Percentiles rank a stretch among this genome's conserved stretches.
Evolutionary conservation across 768 basidiomycete genomes (phyloP).

Genomic region (Jaapia argillacea): DNA sequence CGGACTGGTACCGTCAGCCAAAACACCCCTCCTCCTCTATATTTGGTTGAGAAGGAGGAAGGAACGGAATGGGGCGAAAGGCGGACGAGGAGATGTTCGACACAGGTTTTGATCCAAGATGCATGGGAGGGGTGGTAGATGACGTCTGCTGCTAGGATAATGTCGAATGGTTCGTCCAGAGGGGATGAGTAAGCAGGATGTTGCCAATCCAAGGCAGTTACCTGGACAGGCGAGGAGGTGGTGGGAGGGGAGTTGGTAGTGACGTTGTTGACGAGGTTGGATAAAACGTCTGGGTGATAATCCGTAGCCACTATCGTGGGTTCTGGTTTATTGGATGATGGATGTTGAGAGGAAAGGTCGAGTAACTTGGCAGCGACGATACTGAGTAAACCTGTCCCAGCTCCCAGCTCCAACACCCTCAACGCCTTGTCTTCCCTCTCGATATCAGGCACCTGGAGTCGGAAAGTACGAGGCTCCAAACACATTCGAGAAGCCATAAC

Average conservation of each 20-base stretch:
- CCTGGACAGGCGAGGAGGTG: slow-evolving; percentile 22
- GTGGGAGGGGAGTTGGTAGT: slow-evolving; percentile 31
- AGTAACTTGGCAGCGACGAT: slow-evolving; percentile 50
- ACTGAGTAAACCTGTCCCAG: slow-evolving; percentile 78
- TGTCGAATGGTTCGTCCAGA: slow-evolving; percentile 39
- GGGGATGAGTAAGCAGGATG: slow-evolving; percentile 26
- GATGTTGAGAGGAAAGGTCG: slow-evolving; percentile 4
- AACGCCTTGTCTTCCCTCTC: background rate
- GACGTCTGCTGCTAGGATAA: slow-evolving; percentile 73
- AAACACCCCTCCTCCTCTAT: slow-evolving; percentile 42
- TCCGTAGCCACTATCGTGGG: slow-evolving; percentile 58
- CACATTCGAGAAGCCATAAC: slow-evolving; percentile 59
- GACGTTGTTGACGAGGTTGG: slow-evolving; percentile 57
- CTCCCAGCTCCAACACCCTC: slow-evolving; percentile 67
- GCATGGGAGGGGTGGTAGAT: slow-evolving; percentile 68
- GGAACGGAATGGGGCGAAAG: slow-evolving; percentile 5
- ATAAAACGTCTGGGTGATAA: slow-evolving; percentile 66
- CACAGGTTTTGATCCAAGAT: slow-evolving; percentile 55
- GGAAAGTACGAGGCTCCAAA: slow-evolving; percentile 31
- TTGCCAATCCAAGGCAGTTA: slow-evolving; percentile 59
- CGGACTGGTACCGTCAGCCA: slow-evolving; percentile 69
- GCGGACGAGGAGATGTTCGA: slow-evolving; percentile 34
- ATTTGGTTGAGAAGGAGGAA: no score
- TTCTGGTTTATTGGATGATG: slow-evolving; percentile 8
- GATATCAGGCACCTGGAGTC: no score